Conservation (phyloP, 2,329 filamentous ascomycete genomes). For the Alternaria solani region DNA sequence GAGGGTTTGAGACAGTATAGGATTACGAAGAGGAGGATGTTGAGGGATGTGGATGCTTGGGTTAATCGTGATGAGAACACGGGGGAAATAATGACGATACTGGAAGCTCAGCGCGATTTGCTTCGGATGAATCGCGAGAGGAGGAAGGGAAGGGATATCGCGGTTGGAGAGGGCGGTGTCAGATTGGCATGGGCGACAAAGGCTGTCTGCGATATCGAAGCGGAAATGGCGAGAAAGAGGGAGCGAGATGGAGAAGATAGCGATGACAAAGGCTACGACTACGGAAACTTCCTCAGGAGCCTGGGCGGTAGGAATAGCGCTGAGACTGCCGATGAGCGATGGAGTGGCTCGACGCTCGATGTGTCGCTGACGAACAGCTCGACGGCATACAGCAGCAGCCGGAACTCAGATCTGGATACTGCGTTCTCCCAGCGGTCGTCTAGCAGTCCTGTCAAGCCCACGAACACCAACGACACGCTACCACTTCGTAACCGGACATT, state of each 20-base stretch:
- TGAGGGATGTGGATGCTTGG: constrained; percentile 19
- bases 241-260: constrained; percentile 5
- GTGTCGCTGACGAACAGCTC: background rate
- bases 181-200: constrained; percentile 25
- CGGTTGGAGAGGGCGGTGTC: constrained; percentile 2
- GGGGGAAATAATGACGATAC: constrained; percentile 5
- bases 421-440: background rate
- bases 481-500: background rate
- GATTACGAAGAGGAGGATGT: background rate
- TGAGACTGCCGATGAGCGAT: background rate
- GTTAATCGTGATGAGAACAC: constrained; percentile 10
- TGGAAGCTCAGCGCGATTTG: constrained; percentile 27
- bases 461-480: background rate
- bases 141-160: constrained; percentile 11
- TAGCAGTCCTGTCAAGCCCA: background rate
- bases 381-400: background rate
- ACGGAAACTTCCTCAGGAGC: constrained; percentile 7
- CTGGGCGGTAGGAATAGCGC: background rate
- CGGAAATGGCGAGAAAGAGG: accelerated
- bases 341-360: background rate
- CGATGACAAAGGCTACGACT: constrained; percentile 17
- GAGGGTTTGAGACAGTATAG: constrained; percentile 5
- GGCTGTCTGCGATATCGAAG: constrained; percentile 17
- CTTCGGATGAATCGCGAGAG: constrained; percentile 16
- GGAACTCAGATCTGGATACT: accelerated